Base-by-base conservation (phyloP, 164 flowering plant genomes). In the Magnolia sinica region DNA sequence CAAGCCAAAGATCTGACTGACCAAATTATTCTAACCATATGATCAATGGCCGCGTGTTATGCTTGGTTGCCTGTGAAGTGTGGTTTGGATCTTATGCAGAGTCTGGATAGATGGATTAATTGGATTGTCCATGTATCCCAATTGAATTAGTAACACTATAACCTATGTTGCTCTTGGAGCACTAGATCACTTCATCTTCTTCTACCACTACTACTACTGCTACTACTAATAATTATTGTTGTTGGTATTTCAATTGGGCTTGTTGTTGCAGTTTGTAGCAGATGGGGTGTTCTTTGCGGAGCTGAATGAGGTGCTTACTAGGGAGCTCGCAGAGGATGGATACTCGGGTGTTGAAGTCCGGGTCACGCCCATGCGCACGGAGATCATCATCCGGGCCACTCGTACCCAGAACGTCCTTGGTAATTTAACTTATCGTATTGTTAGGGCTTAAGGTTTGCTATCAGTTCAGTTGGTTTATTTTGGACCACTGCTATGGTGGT, bases 291-390 rank as follows among this genome's bases (percentile, higher is more conserved):
- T 89, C 81, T 88, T 80, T 59, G 91, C 91, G 11, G 93, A 90
- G 79, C 78, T 90, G 29, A 88, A 90, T 75, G 91, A 87, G 74
- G 84, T 90, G 6, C 80, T 88, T 77, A 88, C 87, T 18, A 82
- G 93, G 73, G 93, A 90, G 83, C 90, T 90, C 1, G 91, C 91
- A 1, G 92, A 89, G 76, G 94, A 89, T 74, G 94, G 91, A 1
- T 90, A 89, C 85, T 90, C 91, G 9, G 94, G 94, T 10, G 94
- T 88, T 1, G 94, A 89, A 70, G 92, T 89, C 73, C 79, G 94
- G 78, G 94, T 90, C 55, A 90, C 94, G 19, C 92, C 94, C 10
- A 86, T 87, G 91, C 79, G 91, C 3, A 90, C 94, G 8, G 94
- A 91, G 85, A 91, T 89, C 83, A 87, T 91, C 81, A 89, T 91